Base-by-base conservation (phyloP, 352 stramenopile species). In the Halophytophthora batemanensis region DNA sequence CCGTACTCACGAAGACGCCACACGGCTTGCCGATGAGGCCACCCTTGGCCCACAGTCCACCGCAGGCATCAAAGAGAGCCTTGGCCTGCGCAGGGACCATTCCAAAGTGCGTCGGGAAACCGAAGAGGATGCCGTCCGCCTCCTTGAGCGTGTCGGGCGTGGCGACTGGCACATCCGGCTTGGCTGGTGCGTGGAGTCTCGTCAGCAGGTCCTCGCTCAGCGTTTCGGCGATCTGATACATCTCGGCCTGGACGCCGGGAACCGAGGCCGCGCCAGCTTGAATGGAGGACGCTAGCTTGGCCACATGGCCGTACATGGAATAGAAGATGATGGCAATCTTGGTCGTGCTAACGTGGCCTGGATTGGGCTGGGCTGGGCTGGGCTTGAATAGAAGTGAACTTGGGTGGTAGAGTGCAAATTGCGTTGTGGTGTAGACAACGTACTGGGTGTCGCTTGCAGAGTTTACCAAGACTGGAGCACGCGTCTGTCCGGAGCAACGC, bases 11-110 rank as follows among this genome's bases (percentile, higher is more conserved):
- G 63, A 96, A 96, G 29, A 87, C 68, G 35, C 81, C 85, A 44
- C 71, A 83, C 6, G 86, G 68, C 53, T 96, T 96, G 51, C 82
- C 84, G 7, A 82, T 73, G 14, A 96, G 59, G 0, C 44, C 71
- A 12, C 87, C 86, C 6, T 56, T 77, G 57, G 69, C 59, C 85
- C 87, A 96, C 5, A 95, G 70, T 11, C 65, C 59, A 6, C 87
- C 87, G 23, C 74, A 91, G 23, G 70, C 59, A 62, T 96, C 87
- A 22, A 93, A 82, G 12, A 96, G 74, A 4, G 66, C 61, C 66
- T 95, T 95, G 47, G 96, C 76, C 66, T 96, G 87, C 11, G 86
- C 58, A 29, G 74, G 64, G 15, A 85, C 29, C 64, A 86, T 86
- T 38, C 86, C 83, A 61, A 88, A 96, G 15, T 84, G 77, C 22